phyloP scores from a whole-genome alignment of 768 basidiomycete genomes.

The Cyclocybe aegerita region DNA sequence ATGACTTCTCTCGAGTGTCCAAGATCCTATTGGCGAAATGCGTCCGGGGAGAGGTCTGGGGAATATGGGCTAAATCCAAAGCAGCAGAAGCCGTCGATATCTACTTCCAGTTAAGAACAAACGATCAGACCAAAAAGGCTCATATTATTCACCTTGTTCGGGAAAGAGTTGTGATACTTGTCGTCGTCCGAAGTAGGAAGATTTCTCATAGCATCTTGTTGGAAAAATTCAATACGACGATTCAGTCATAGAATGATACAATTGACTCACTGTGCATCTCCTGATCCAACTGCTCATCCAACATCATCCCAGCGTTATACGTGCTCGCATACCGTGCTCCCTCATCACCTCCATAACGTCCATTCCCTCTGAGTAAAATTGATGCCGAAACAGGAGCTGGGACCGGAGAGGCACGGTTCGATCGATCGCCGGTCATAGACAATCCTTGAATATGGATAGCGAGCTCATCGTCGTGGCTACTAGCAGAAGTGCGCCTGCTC shows the following conservation, averaged over 20 bases:
- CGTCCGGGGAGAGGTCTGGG: conserved; percentile 73
- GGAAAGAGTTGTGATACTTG: conserved; percentile 68
- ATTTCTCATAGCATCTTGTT: conserved; percentile 81
- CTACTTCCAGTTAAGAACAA: conserved; percentile 30
- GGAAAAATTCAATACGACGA: conserved; percentile 12
- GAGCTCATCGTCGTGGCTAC: conserved; percentile 82
- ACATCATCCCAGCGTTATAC: conserved; percentile 85
- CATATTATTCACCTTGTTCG: conserved; percentile 52
- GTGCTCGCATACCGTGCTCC: conserved; percentile 56
- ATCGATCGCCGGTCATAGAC: conserved; percentile 63
- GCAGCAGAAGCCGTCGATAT: conserved; percentile 90
- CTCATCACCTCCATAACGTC: conserved; percentile 58
- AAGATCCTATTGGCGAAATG: conserved; percentile 53
- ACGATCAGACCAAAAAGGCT: background rate
- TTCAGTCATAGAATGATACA: background rate
- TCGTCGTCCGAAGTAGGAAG: conserved; percentile 88
- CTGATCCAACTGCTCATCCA: conserved; percentile 91
- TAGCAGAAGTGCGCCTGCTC: conserved; percentile 85
- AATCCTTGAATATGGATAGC: conserved; percentile 74
- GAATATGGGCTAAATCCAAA: conserved; percentile 86
- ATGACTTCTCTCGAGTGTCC: conserved; percentile 69
- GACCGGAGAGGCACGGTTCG: conserved; percentile 54
- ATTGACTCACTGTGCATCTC: conserved; percentile 84
- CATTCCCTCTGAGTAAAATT: conserved; percentile 48
- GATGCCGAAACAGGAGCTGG: conserved; percentile 53